Evolutionary conservation across 2,329 filamentous ascomycete genomes (phyloP).

Genomic region (Tolypocladium inflatum): DNA sequence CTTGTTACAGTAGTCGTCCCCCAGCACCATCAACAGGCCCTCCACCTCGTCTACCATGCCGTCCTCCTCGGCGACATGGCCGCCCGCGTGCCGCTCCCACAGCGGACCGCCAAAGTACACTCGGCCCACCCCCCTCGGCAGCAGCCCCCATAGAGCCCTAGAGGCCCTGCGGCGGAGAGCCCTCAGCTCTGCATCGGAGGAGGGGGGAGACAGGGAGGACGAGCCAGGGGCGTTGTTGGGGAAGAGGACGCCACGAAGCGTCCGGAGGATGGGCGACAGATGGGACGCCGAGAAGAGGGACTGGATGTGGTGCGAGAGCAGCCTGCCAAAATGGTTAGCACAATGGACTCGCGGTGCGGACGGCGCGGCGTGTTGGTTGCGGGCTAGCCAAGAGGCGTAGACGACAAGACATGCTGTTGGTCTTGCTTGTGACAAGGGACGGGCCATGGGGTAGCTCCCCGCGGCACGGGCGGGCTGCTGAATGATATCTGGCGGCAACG

Average conservation of each 20-base stretch:
- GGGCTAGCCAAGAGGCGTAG: neutral
- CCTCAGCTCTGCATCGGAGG: slow-evolving; percentile 47
- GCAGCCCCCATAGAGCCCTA: slow-evolving; percentile 40
- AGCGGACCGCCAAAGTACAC: slow-evolving; percentile 37
- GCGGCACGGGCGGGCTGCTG: neutral
- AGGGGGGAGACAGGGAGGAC: slow-evolving; percentile 50
- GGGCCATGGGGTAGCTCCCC: neutral
- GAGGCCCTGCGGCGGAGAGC: slow-evolving; percentile 60
- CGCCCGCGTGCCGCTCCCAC: slow-evolving; percentile 10
- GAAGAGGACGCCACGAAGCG: slow-evolving; percentile 70
- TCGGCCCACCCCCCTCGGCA: slow-evolving; percentile 36
- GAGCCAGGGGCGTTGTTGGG: slow-evolving; percentile 72
- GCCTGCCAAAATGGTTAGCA: slow-evolving; percentile 31
- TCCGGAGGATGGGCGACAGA: slow-evolving; percentile 58
- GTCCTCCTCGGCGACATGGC: slow-evolving; percentile 17
- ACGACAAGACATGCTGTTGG: neutral
- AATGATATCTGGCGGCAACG: neutral
- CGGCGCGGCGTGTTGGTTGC: neutral
- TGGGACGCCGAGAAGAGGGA: slow-evolving; percentile 52
- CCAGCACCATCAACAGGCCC: slow-evolving; percentile 62
- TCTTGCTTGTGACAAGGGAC: neutral
- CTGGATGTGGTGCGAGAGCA: slow-evolving; percentile 48
- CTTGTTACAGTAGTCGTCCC: slow-evolving; percentile 84
- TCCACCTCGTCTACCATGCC: slow-evolving; percentile 49
- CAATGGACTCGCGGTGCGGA: neutral